Percentiles rank a stretch among this genome's conserved stretches.
These are phyloP conservation scores for Cryoendolithus antarcticus DNA, from an alignment of 2,329 filamentous ascomycete genomes.

Conservation along the genomic window DNA sequence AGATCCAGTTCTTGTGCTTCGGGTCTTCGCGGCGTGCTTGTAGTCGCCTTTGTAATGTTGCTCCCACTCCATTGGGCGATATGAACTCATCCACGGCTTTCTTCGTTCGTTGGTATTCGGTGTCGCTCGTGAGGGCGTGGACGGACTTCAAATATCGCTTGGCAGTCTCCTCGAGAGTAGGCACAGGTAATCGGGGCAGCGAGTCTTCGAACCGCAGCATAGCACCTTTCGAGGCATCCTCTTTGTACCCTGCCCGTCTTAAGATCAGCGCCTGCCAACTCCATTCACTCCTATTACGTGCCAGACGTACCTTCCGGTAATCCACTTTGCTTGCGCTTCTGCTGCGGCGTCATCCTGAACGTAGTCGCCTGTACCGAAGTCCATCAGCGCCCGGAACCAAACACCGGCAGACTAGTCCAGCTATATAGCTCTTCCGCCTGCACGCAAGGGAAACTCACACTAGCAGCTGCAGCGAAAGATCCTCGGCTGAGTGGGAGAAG, in stretches of 20 bases:
- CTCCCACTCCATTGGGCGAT: constrained; percentile 67
- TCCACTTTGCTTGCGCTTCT: constrained; percentile 31
- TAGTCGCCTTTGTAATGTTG: constrained; percentile 78
- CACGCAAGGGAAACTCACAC: constrained; percentile 3
- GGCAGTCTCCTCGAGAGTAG: constrained; percentile 70
- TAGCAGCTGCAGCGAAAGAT: constrained; percentile 11
- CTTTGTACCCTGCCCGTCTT: constrained; percentile 52
- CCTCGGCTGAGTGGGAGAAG: constrained; percentile 8
- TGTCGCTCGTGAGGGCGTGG: constrained; percentile 56
- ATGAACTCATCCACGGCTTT: constrained; percentile 82
- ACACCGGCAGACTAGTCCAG: constrained; percentile 2
- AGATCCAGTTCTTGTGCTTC: constrained; percentile 81
- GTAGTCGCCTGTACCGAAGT: constrained; percentile 7
- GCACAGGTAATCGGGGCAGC: constrained; percentile 67
- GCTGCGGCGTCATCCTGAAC: constrained; percentile 19
- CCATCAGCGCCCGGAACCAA: background rate
- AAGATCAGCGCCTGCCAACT: background rate
- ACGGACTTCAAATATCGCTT: constrained; percentile 70
- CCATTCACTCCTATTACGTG: constrained; percentile 3
- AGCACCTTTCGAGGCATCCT: constrained; percentile 64
- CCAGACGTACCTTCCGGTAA: constrained; percentile 32
- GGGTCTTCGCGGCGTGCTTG: constrained; percentile 67
- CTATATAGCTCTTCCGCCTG: too few relatives aligned
- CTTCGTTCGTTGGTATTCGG: constrained; percentile 60
- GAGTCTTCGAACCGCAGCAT: constrained; percentile 81